Percentiles rank a stretch among this genome's conserved stretches.
Evolutionary conservation across 352 stramenopile species (phyloP).

Genomic region (Phytophthora sp.): DNA sequence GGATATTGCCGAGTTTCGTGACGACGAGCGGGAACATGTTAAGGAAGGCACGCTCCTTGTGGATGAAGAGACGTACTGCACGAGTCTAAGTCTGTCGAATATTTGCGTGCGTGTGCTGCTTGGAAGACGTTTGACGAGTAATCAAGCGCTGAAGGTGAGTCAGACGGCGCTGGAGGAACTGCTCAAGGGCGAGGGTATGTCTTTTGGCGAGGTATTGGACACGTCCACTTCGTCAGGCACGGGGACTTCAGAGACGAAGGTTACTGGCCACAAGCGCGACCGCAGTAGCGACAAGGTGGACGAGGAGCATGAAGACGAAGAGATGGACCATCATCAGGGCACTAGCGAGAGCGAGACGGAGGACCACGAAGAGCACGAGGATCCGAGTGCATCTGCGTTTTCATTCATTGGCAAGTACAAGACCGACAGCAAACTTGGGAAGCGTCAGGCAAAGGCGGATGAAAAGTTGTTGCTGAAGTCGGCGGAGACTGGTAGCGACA

Average conservation of each 20-base stretch:
- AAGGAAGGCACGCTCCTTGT: slow-evolving; percentile 89
- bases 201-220: slow-evolving; percentile 68
- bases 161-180: slow-evolving; percentile 84
- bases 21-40: slow-evolving; percentile 85
- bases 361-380: slow-evolving; percentile 34
- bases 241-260: background rate
- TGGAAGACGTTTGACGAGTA: slow-evolving; percentile 74
- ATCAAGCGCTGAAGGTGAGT: slow-evolving; percentile 86
- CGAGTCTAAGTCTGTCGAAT: slow-evolving; percentile 76
- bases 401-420: slow-evolving; percentile 81
- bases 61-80: slow-evolving; percentile 84
- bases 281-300: slow-evolving; percentile 24
- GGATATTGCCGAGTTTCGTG: slow-evolving; percentile 85
- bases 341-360: slow-evolving; percentile 49
- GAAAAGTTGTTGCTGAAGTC: slow-evolving; percentile 34
- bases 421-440: slow-evolving; percentile 39
- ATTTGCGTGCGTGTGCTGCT: slow-evolving; percentile 85
- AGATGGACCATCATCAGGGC: slow-evolving; percentile 15
- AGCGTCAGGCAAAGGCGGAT: slow-evolving; percentile 33
- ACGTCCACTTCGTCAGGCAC: slow-evolving; percentile 15
- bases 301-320: slow-evolving; percentile 24
- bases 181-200: slow-evolving; percentile 73
- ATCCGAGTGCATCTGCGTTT: slow-evolving; percentile 50
- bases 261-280: slow-evolving; percentile 34
- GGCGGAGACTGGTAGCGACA: slow-evolving; percentile 24